phyloP scores from a whole-genome alignment of 495 filamentous ascomycete species.

The Xylaria longipes region DNA sequence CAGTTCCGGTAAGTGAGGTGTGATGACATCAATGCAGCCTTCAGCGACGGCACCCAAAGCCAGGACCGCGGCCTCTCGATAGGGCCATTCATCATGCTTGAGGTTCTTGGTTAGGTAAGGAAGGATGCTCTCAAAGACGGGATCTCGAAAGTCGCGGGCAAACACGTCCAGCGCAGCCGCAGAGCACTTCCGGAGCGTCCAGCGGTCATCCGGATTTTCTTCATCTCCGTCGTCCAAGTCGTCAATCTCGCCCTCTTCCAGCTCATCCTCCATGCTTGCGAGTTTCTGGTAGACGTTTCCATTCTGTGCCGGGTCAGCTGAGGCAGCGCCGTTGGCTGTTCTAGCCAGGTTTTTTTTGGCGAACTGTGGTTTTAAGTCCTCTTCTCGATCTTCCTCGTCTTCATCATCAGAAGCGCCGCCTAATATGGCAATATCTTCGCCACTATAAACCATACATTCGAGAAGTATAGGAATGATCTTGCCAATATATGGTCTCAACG shows the following conservation, averaged over 20 bases:
- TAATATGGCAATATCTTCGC: constrained; percentile 86
- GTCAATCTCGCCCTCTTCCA: constrained; percentile 91
- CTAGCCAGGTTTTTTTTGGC: constrained; percentile 70
- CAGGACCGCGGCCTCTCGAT: constrained; percentile 92
- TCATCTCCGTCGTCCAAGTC: constrained; percentile 76
- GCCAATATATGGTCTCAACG: constrained; percentile 75
- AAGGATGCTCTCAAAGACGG: constrained; percentile 88
- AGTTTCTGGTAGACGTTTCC: constrained; percentile 57
- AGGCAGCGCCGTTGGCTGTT: constrained; percentile 47
- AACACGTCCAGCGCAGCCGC: constrained; percentile 95
- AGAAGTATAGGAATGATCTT: constrained; percentile 91
- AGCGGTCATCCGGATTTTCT: constrained; percentile 87
- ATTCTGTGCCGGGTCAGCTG: constrained; percentile 59
- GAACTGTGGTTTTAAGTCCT: constrained; percentile 94
- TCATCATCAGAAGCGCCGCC: constrained; percentile 88
- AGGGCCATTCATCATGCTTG: constrained; percentile 86
- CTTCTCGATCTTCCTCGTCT: constrained; percentile 83
- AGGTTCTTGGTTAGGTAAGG: constrained; percentile 93
- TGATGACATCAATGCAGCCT: constrained; percentile 88
- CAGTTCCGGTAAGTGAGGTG: constrained; percentile 88
- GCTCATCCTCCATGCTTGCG: constrained; percentile 67
- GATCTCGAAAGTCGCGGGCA: constrained; percentile 83
- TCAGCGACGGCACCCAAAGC: constrained; percentile 95
- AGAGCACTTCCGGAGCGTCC: constrained; percentile 97
- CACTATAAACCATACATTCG: constrained; percentile 94